Evolutionary conservation across 257 asterid genomes (phyloP).

Genomic region (Solanum sitiens): DNA sequence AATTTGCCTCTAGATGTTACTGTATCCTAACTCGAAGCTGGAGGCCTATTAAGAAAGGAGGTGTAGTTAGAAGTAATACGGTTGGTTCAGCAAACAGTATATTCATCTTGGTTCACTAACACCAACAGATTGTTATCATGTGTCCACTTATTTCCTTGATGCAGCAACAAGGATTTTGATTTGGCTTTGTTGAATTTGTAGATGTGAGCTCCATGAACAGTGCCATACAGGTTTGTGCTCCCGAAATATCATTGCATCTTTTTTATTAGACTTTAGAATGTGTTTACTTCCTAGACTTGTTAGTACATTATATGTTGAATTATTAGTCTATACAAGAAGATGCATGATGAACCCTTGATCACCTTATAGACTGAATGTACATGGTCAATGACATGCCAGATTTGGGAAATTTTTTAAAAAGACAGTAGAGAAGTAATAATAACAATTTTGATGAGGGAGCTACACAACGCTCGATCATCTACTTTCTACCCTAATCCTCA

Average conservation of each 20-base stretch:
- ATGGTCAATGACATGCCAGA: too few species aligned
- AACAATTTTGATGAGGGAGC: too few species aligned
- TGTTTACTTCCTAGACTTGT: not conserved
- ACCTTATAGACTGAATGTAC: too few species aligned
- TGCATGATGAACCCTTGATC: not conserved
- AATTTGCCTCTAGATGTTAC: slow-evolving; percentile 65
- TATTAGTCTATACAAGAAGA: not conserved
- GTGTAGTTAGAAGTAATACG: slow-evolving; percentile 79
- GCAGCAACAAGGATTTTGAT: slow-evolving; percentile 71
- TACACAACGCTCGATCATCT: too few species aligned
- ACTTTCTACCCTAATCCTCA: too few species aligned
- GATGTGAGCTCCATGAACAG: slow-evolving; percentile 60
- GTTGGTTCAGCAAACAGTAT: slow-evolving; percentile 22
- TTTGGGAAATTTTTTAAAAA: too few species aligned
- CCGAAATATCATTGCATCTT: not conserved
- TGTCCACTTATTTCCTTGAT: slow-evolving; percentile 2
- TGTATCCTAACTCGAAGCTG: slow-evolving; percentile 54
- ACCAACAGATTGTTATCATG: not conserved
- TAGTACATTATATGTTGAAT: not conserved
- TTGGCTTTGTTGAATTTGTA: slow-evolving; percentile 83
- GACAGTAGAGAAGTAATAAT: too few species aligned
- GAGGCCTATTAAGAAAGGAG: slow-evolving; percentile 63
- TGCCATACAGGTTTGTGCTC: slow-evolving; percentile 54
- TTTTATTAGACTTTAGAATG: not conserved
- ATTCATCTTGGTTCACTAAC: not conserved